Percentiles rank a stretch among this genome's conserved stretches.
phyloP scores from a whole-genome alignment of 306 rosid species.

The Datisca glomerata region DNA sequence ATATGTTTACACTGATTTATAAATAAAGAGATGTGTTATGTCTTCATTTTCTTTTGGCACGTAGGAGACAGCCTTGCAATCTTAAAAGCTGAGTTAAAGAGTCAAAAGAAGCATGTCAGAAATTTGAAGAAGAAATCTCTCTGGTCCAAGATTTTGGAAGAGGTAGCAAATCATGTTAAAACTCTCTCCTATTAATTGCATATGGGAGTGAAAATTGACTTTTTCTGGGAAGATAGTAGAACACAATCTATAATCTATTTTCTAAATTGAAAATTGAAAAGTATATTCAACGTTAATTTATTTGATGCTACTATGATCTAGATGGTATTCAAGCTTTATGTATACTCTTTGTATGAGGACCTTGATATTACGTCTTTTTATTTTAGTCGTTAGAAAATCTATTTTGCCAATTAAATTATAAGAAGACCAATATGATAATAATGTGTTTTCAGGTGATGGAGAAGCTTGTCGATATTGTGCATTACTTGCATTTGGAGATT shows the following conservation, averaged over 20 bases:
- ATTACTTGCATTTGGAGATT: conserved; percentile 81
- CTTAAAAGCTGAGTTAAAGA: conserved; percentile 82
- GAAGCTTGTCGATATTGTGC: conserved; percentile 77
- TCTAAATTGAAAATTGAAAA: too few species aligned
- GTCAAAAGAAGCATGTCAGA: conserved; percentile 91
- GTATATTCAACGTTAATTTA: conserved; percentile 3
- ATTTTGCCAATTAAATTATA: too few species aligned
- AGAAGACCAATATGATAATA: conserved; percentile 13
- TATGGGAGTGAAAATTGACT: not conserved
- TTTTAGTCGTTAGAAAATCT: too few species aligned
- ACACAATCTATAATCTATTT: too few species aligned
- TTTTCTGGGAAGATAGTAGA: not conserved
- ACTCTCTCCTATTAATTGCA: conserved; percentile 13
- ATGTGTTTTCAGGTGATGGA: conserved; percentile 81
- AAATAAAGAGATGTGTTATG: not conserved
- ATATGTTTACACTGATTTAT: not conserved
- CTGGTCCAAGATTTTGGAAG: conserved; percentile 95
- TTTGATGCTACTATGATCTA: conserved; percentile 1
- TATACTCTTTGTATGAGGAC: too few species aligned
- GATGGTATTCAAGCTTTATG: not conserved
- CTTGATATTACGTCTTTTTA: too few species aligned
- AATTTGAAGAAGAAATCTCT: conserved; percentile 88
- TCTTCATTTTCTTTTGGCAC: conserved; percentile 15
- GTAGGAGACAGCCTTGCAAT: conserved; percentile 92
- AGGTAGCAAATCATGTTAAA: conserved; percentile 47